Percentiles rank a stretch among this genome's conserved stretches.
These are phyloP conservation scores for Coniferiporia weirii DNA, from an alignment of 1,284 basidiomycete species.

Conservation along the genomic window DNA sequence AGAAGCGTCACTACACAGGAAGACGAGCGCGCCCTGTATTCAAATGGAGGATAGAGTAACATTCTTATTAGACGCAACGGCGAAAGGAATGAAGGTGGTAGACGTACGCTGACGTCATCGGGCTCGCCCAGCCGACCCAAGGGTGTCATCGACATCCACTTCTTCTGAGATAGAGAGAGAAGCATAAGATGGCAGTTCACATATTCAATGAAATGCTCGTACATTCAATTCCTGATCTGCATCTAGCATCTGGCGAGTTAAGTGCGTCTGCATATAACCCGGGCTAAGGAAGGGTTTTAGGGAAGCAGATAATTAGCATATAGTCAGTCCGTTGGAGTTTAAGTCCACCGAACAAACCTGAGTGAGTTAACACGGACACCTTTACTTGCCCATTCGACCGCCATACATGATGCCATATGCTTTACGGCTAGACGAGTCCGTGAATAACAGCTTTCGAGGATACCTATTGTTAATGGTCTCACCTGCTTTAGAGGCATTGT, in stretches of 20 bases:
- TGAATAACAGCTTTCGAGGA: slow-evolving; percentile 9
- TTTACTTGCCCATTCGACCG: slow-evolving; percentile 86
- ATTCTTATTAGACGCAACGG: no score
- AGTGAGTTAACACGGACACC: slow-evolving; percentile 79
- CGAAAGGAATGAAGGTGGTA: neutral
- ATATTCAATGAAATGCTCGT: slow-evolving; percentile 16
- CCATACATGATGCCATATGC: slow-evolving; percentile 82
- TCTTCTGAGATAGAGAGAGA: slow-evolving; percentile 45
- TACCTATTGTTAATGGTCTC: slow-evolving; percentile 19
- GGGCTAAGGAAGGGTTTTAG: slow-evolving; percentile 43
- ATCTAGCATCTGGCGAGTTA: slow-evolving; percentile 75
- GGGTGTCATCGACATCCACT: slow-evolving; percentile 87
- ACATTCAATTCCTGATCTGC: slow-evolving; percentile 73
- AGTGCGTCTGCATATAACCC: slow-evolving; percentile 85
- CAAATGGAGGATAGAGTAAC: neutral
- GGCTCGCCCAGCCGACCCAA: slow-evolving; percentile 54
- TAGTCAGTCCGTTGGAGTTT: no score
- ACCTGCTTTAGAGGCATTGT: slow-evolving; percentile 91
- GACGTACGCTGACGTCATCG: slow-evolving; percentile 13
- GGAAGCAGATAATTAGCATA: no score
- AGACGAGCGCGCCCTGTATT: slow-evolving; percentile 15
- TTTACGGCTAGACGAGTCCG: slow-evolving; percentile 55
- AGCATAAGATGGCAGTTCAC: neutral
- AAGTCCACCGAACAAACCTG: slow-evolving; percentile 37
- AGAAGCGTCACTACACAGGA: slow-evolving; percentile 15